phyloP scores from a whole-genome alignment of 2,329 filamentous ascomycete species.

The Penicillium sp. region DNA sequence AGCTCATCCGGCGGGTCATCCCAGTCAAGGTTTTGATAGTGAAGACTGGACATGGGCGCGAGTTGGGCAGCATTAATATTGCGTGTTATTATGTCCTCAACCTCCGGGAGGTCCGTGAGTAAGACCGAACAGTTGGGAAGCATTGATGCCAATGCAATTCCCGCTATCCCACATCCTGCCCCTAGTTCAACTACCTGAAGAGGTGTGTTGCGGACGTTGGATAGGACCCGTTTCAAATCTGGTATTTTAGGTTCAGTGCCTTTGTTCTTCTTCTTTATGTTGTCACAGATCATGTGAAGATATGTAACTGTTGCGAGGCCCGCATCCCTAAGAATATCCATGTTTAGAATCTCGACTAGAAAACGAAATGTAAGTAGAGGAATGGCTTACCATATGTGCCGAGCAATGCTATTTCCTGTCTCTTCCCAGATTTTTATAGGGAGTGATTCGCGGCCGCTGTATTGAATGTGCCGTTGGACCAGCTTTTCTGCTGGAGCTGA shows the following conservation, averaged over 20 bases:
- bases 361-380: background rate
- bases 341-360: slow-evolving; percentile 6
- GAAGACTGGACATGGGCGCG: slow-evolving; percentile 43
- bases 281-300: slow-evolving; percentile 27
- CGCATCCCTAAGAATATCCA: slow-evolving; percentile 50
- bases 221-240: slow-evolving; percentile 35
- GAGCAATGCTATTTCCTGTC: slow-evolving; percentile 69
- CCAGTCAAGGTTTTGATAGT: slow-evolving; percentile 62
- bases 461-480: slow-evolving; percentile 52
- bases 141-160: slow-evolving; percentile 60
- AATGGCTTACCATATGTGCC: slow-evolving; percentile 63
- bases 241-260: slow-evolving; percentile 22
- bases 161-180: slow-evolving; percentile 66
- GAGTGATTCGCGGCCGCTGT: slow-evolving; percentile 30
- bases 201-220: slow-evolving; percentile 24
- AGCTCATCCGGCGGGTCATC: slow-evolving; percentile 51
- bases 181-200: slow-evolving; percentile 63
- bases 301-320: slow-evolving; percentile 57
- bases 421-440: slow-evolving; percentile 62
- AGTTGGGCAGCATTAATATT: slow-evolving; percentile 52
- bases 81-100: slow-evolving; percentile 56
- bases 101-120: slow-evolving; percentile 66
- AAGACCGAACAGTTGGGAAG: slow-evolving; percentile 53
- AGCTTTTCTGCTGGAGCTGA: slow-evolving; percentile 49
- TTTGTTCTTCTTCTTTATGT: slow-evolving; percentile 30